phyloP scores from a whole-genome alignment of 202 grass and related monocot genomes.

The Zizania palustris region DNA sequence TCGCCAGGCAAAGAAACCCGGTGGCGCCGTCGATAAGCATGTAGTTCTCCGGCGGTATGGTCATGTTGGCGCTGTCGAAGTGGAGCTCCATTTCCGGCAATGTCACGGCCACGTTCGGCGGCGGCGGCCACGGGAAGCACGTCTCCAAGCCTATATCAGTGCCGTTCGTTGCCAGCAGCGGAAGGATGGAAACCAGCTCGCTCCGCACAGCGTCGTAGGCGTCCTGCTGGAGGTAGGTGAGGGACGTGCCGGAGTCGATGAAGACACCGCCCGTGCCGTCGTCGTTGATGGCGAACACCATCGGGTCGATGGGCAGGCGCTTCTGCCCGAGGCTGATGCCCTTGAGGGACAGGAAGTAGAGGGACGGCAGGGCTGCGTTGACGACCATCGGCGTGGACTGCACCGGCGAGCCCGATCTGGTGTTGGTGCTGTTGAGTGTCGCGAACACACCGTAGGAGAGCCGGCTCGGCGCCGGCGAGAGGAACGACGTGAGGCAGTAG shows the following conservation, averaged over 20 bases:
- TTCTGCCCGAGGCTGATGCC: constrained; percentile 43
- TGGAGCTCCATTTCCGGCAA: constrained; percentile 50
- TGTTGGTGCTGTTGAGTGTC: constrained; percentile 27
- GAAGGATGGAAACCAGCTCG: constrained; percentile 45
- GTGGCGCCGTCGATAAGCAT: constrained; percentile 42
- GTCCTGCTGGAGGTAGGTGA: constrained; percentile 43
- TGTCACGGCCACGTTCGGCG: not conserved
- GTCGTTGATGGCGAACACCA: constrained; percentile 39
- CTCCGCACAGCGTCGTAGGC: constrained; percentile 41
- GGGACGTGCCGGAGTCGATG: constrained; percentile 51
- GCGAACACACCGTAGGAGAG: constrained; percentile 54
- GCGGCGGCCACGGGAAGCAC: constrained; percentile 46
- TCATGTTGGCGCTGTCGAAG: constrained; percentile 55
- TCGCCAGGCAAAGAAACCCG: constrained; percentile 43
- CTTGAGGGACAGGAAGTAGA: constrained; percentile 45
- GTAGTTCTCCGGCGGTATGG: constrained; percentile 56
- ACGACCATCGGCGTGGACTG: constrained; percentile 49
- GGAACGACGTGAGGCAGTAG: constrained; percentile 62
- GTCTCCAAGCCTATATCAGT: constrained; percentile 45
- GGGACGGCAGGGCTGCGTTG: constrained; percentile 42
- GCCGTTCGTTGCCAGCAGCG: constrained; percentile 40
- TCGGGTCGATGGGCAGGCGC: constrained; percentile 28
- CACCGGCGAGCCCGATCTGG: constrained; percentile 16
- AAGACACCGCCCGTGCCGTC: constrained; percentile 50
- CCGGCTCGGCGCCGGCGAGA: constrained; percentile 42